Percentiles rank a stretch among this genome's conserved stretches.
Evolutionary conservation across 441 rosid species (phyloP).

Genomic region (Sinapis alba): DNA sequence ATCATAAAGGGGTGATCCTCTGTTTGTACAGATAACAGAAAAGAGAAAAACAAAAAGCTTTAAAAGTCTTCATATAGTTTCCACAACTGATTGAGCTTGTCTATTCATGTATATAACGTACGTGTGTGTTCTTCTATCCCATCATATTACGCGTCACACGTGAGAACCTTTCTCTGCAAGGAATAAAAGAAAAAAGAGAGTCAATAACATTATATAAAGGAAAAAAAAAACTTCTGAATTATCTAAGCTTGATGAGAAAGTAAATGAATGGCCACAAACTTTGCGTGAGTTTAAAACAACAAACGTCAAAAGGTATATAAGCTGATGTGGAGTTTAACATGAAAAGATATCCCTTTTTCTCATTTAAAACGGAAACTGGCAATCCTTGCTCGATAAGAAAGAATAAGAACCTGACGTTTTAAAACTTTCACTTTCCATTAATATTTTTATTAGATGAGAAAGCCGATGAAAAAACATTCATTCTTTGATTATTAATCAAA

Average conservation of each 20-base stretch:
- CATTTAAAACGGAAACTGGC: too few species aligned
- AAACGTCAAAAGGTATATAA: constrained; percentile 34
- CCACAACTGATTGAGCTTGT: constrained; percentile 2
- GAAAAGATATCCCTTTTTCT: neutral
- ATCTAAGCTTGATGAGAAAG: constrained; percentile 3
- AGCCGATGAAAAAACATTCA: neutral
- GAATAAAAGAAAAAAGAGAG: neutral
- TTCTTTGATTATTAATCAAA: neutral
- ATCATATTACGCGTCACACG: neutral
- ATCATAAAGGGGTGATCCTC: constrained; percentile 8
- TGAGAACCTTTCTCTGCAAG: constrained; percentile 27
- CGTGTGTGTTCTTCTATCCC: constrained; percentile 11
- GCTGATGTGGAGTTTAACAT: constrained; percentile 31
- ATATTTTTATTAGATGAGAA: constrained; percentile 21
- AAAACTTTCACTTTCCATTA: constrained; percentile 13
- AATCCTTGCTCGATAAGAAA: constrained; percentile 39
- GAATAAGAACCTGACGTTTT: constrained; percentile 8
- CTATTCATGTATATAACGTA: constrained; percentile 2
- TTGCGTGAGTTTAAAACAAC: constrained; percentile 20
- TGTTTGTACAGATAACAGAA: neutral
- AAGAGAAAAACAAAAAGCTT: neutral
- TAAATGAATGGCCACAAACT: constrained; percentile 22
- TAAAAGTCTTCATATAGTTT: neutral
- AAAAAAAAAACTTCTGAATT: constrained; percentile 1
- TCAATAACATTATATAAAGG: constrained; percentile 10